Conservation (phyloP, 768 basidiomycete species). For the Tulasnella sp. region DNA sequence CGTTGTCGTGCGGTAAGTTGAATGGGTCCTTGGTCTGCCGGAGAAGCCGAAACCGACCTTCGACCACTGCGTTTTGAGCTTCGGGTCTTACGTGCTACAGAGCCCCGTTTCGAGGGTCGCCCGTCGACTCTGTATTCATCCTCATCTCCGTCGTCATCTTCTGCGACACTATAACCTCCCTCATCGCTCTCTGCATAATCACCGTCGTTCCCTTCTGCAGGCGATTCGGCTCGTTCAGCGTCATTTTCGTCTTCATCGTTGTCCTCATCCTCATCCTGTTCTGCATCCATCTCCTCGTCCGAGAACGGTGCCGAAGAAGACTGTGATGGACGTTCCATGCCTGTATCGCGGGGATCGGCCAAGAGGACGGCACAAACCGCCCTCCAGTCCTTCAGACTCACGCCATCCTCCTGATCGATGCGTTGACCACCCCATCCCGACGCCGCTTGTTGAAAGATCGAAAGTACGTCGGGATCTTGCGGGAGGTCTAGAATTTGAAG, state of each 20-base stretch:
- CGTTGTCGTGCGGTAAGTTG: constrained; percentile 32
- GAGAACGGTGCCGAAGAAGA: background rate
- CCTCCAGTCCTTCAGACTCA: constrained; percentile 64
- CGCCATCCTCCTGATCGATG: constrained; percentile 24
- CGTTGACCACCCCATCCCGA: constrained; percentile 45
- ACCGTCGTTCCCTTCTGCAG: constrained; percentile 11
- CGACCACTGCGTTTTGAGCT: constrained; percentile 28
- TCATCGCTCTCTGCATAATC: background rate
- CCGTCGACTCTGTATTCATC: constrained; percentile 1
- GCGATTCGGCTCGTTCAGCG: constrained; percentile 22
- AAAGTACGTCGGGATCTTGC: constrained; percentile 52
- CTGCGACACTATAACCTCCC: background rate
- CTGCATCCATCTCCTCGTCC: background rate
- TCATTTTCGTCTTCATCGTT: constrained; percentile 25
- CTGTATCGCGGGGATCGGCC: constrained; percentile 26
- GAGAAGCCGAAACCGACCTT: constrained; percentile 22
- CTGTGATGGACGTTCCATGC: background rate
- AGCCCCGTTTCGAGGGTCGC: background rate
- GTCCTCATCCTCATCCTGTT: constrained; percentile 27
- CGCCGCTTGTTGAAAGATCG: constrained; percentile 65
- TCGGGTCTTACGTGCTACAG: background rate
- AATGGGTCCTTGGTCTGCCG: background rate
- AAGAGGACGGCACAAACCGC: constrained; percentile 69
- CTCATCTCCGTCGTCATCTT: background rate
- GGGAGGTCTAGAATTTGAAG: constrained; percentile 49